A percentile compares a stretch with the other conserved stretches of the same genome.
phyloP scores from a whole-genome alignment of 208 protist species.

The Leishmania guyanensis region DNA sequence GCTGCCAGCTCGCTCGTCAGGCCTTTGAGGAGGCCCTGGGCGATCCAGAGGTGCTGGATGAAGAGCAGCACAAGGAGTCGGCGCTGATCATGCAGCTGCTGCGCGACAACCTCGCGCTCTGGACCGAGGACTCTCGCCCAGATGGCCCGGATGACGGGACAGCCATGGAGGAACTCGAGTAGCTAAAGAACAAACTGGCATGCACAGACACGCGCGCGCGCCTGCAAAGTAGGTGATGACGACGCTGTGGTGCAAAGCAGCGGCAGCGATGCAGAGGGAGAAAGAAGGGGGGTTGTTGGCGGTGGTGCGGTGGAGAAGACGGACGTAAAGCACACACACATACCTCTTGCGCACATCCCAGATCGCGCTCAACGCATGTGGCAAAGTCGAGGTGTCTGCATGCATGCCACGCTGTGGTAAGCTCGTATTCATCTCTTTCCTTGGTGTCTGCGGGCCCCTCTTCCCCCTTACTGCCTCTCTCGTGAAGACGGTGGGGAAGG shows the following conservation, averaged over 20 bases:
- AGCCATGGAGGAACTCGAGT: conserved; percentile 90
- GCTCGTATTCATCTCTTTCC: neutral
- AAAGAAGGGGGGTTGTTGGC: neutral
- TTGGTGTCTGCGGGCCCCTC: neutral
- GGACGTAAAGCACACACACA: neutral
- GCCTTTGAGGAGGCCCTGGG: conserved; percentile 97
- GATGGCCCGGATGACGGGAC: conserved; percentile 83
- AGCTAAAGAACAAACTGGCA: conserved; percentile 23
- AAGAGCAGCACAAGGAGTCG: conserved; percentile 99
- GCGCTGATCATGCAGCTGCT: conserved; percentile 99
- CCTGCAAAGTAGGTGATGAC: neutral
- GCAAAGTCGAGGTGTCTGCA: conserved; percentile 2
- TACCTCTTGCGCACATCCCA: neutral
- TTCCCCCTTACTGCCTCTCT: neutral
- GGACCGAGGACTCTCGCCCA: conserved; percentile 94
- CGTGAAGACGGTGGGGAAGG: neutral
- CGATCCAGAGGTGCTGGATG: conserved; percentile 96
- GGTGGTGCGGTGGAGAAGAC: neutral
- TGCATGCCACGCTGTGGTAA: neutral
- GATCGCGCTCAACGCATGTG: neutral
- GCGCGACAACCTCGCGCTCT: conserved; percentile 99
- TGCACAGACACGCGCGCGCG: neutral
- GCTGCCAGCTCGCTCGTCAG: conserved; percentile 96
- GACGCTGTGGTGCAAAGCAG: neutral
- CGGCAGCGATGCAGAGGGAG: neutral